phyloP scores from a whole-genome alignment of 2,329 filamentous ascomycete genomes.

The Fusarium udum region DNA sequence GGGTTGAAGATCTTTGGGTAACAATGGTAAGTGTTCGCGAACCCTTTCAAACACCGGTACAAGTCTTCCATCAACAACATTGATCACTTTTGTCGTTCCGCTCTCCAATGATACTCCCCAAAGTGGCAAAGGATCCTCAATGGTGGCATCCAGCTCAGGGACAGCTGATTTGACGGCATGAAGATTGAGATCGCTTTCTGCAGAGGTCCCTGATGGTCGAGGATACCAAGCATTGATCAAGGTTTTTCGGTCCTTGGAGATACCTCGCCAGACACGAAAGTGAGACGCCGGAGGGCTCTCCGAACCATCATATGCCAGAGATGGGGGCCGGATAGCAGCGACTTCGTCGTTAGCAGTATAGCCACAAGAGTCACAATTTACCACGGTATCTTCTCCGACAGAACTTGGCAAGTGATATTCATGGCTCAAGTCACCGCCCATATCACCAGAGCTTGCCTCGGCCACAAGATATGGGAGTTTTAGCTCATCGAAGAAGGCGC shows the following conservation, averaged over 20 bases:
- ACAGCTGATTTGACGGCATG: conserved; percentile 72
- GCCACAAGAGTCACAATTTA: conserved; percentile 77
- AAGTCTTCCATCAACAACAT: conserved; percentile 50
- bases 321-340: conserved; percentile 54
- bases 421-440: conserved; percentile 92
- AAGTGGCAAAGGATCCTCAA: conserved; percentile 66
- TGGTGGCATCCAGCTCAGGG: conserved; percentile 74
- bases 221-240: conserved; percentile 77
- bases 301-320: not conserved
- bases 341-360: conserved; percentile 90
- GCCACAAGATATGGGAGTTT: conserved; percentile 86
- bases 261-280: conserved; percentile 66
- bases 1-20: conserved; percentile 29
- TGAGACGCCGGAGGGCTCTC: conserved; percentile 12
- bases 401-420: conserved; percentile 88
- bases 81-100: conserved; percentile 42
- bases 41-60: conserved; percentile 38
- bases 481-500: conserved; percentile 80
- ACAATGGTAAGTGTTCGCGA: conserved; percentile 37
- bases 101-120: conserved; percentile 57
- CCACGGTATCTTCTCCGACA: conserved; percentile 86
- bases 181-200: conserved; percentile 54
- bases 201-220: conserved; percentile 39
- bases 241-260: conserved; percentile 73
- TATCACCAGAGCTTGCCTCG: conserved; percentile 92